Evolutionary conservation across 1,139 yeast species (phyloP), one percentile per base, ranked within the genome.

Genomic region (Sporopachydermia cereana): DNA sequence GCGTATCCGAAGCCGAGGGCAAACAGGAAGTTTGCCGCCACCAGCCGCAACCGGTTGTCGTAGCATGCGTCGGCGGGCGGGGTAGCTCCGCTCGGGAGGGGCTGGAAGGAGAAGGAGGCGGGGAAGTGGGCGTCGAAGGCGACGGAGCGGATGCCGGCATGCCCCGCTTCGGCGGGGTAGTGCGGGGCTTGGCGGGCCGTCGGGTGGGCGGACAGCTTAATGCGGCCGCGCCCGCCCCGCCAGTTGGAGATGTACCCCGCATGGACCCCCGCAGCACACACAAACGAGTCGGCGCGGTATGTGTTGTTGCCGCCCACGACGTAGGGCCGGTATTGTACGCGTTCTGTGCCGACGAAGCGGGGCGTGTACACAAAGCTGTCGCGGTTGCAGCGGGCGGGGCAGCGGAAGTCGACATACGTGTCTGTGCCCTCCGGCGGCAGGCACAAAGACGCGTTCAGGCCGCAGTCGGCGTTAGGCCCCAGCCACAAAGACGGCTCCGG

Each of bases 221-320:
- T 53, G 43, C 75, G 66, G 0, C 88, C 89, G 59, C 94, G 82
- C 0, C 97, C 97, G 2, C 98, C 98, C 49, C 66, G 65, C 41
- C 70, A 58, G 21, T 91, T 81, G 1, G 93, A 79, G 1, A 88
- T 64, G 0, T 79, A 57, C 1, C 96, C 96, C 2, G 89, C 80
- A 59, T 89, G 96, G 2, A 84, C 76, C 0, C 94, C 97, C 1
- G 96, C 81, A 0, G 89, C 93, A 61, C 98, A 91, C 0, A 91
- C 79, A 56, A 69, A 88, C 1, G 95, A 84, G 61, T 91, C 98
- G 0, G 86, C 91, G 49, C 98, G 68, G 56, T 86, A 91, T 1
- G 88, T 59, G 20, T 65, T 54, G 1, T 84, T 91, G 14, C 93
- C 91, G 2, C 96, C 96, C 39, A 89, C 73, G 34, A 79, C 76